Conservation (phyloP, 371 early-diverging fungal genomes). For the Apophysomyces elegans region DNA sequence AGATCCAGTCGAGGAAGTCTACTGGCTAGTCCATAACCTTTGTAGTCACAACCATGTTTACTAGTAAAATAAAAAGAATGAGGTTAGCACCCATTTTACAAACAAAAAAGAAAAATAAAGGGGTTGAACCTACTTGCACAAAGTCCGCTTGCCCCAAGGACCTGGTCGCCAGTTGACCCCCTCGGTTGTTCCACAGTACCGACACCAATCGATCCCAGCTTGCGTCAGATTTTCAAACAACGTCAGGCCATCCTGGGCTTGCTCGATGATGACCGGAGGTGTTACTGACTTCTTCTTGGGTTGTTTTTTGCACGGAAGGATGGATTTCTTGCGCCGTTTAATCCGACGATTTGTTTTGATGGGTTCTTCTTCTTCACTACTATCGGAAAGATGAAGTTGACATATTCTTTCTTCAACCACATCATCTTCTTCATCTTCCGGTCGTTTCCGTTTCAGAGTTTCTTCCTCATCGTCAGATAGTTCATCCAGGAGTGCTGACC, state of each 20-base stretch:
- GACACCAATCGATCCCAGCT: slow-evolving; percentile 65
- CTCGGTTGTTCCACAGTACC: slow-evolving; percentile 78
- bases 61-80: slow-evolving; percentile 18
- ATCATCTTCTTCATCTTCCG: slow-evolving; percentile 2
- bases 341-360: slow-evolving; percentile 5
- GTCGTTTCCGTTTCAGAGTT: slow-evolving; percentile 3
- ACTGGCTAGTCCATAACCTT: slow-evolving; percentile 87
- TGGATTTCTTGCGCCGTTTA: slow-evolving; percentile 6
- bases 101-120: slow-evolving; percentile 4
- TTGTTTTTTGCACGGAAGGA: neutral
- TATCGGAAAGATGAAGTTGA: slow-evolving; percentile 2
- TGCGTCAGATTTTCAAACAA: slow-evolving; percentile 51
- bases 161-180: slow-evolving; percentile 77
- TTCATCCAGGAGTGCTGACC: slow-evolving; percentile 24
- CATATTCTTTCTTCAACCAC: slow-evolving; percentile 4
- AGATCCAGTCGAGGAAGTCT: slow-evolving; percentile 80
- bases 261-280: slow-evolving; percentile 2
- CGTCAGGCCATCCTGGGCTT: slow-evolving; percentile 24
- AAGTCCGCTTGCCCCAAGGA: slow-evolving; percentile 77
- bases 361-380: slow-evolving; percentile 4
- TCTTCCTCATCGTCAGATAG: slow-evolving; percentile 7
- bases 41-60: slow-evolving; percentile 90
- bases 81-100: neutral
- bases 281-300: neutral
- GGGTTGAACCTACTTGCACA: slow-evolving; percentile 62